These are phyloP conservation scores for Omphalea diandra DNA, from an alignment of 441 rosid species.

Conservation along the genomic window DNA sequence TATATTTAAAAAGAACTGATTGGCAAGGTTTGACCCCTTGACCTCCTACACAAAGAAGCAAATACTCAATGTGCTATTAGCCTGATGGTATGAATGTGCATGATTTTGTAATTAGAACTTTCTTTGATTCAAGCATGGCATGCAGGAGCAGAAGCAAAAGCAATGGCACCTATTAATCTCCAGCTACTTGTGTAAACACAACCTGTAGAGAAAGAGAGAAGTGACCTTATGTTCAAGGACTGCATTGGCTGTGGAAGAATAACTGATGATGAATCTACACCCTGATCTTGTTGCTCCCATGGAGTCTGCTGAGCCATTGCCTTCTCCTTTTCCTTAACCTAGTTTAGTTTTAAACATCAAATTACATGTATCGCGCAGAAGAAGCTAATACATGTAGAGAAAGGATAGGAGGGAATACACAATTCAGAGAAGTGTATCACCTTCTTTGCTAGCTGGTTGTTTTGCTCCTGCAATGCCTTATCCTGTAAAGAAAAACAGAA, in stretches of 20 bases:
- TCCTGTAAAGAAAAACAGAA: conserved; percentile 38
- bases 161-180: too few species aligned
- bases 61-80: background rate
- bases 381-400: background rate
- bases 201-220: conserved; percentile 10
- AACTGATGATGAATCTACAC: conserved; percentile 36
- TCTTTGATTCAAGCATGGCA: too few species aligned
- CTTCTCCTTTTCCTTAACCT: conserved; percentile 81
- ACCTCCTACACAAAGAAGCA: too few species aligned
- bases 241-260: conserved; percentile 39
- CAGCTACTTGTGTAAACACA: background rate
- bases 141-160: too few species aligned
- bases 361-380: background rate
- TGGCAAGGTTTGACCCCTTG: too few species aligned
- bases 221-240: conserved; percentile 40
- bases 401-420: background rate
- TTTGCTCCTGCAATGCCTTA: conserved; percentile 70
- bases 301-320: conserved; percentile 34
- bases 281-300: conserved; percentile 32
- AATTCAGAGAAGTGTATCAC: conserved; percentile 31
- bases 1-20: too few species aligned
- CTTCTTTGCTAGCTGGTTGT: conserved; percentile 65
- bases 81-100: background rate
- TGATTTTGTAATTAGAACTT: background rate
- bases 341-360: background rate